phyloP scores from a whole-genome alignment of 2,329 filamentous ascomycete genomes.

The Dactylellina cionopaga region DNA sequence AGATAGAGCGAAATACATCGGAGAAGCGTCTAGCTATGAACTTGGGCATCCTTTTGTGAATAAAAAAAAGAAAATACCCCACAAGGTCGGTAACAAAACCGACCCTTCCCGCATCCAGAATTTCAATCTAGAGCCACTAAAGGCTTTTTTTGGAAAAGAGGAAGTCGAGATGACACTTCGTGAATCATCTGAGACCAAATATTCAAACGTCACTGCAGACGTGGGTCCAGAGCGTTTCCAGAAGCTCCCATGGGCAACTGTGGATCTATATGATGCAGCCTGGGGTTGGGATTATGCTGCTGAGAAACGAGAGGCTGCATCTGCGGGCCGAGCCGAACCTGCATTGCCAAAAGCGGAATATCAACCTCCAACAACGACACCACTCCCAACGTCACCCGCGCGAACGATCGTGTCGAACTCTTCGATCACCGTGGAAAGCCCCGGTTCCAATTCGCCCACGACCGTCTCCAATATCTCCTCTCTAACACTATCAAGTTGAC shows the following conservation, averaged over 20 bases:
- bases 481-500: neutral
- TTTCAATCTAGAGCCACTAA: constrained; percentile 10
- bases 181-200: constrained; percentile 19
- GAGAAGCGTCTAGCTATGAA: constrained; percentile 17
- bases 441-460: constrained; percentile 13
- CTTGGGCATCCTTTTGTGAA: neutral
- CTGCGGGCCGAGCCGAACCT: constrained; percentile 49
- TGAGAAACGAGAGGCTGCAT: constrained; percentile 47
- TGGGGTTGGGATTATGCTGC: constrained; percentile 47
- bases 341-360: constrained; percentile 36
- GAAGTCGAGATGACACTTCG: constrained; percentile 30
- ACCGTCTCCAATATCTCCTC: constrained; percentile 9
- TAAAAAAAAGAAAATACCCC: neutral
- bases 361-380: constrained; percentile 36
- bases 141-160: constrained; percentile 33
- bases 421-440: constrained; percentile 5
- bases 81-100: neutral
- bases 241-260: neutral
- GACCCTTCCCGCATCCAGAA: neutral
- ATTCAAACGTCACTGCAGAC: constrained; percentile 54
- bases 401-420: constrained; percentile 23
- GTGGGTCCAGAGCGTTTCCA: constrained; percentile 54
- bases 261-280: constrained; percentile 17
- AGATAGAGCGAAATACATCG: constrained; percentile 23
- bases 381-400: constrained; percentile 14